Conservation (phyloP, 768 basidiomycete genomes). For the Lepiota venenata region DNA sequence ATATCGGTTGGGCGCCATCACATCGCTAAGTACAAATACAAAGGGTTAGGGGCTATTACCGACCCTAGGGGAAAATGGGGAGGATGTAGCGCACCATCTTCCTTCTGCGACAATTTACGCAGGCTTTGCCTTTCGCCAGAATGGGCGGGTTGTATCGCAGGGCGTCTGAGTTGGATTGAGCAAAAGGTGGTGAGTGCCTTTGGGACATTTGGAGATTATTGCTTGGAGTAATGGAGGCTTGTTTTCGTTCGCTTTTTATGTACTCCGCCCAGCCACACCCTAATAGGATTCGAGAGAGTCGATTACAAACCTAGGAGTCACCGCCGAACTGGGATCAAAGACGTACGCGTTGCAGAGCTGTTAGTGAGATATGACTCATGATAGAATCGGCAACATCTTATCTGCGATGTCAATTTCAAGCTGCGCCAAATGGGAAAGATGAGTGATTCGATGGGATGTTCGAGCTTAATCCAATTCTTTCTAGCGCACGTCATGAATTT, state of each 20-base stretch:
- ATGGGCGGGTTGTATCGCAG: neutral
- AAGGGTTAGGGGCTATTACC: too few relatives aligned
- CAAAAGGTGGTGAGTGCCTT: neutral
- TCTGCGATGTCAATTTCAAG: neutral
- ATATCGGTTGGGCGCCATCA: conserved; percentile 50
- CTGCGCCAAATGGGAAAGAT: neutral
- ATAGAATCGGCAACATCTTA: neutral
- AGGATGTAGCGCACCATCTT: conserved; percentile 5
- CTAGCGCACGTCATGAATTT: too few relatives aligned
- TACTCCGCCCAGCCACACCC: neutral
- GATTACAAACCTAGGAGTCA: neutral
- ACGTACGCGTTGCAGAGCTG: neutral
- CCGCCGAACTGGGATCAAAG: neutral
- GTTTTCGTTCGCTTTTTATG: neutral
- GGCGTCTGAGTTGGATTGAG: neutral
- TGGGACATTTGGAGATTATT: neutral
- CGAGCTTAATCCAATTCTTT: too few relatives aligned
- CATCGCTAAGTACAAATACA: conserved; percentile 41
- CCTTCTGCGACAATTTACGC: conserved; percentile 9
- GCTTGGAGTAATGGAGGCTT: neutral
- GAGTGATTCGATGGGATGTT: too few relatives aligned
- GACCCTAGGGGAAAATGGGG: neutral
- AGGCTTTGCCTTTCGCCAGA: conserved; percentile 11
- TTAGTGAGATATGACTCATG: neutral
- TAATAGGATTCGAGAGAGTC: neutral